Base-by-base conservation (phyloP, 2,329 filamentous ascomycete species). In the Trichophyton simii region DNA sequence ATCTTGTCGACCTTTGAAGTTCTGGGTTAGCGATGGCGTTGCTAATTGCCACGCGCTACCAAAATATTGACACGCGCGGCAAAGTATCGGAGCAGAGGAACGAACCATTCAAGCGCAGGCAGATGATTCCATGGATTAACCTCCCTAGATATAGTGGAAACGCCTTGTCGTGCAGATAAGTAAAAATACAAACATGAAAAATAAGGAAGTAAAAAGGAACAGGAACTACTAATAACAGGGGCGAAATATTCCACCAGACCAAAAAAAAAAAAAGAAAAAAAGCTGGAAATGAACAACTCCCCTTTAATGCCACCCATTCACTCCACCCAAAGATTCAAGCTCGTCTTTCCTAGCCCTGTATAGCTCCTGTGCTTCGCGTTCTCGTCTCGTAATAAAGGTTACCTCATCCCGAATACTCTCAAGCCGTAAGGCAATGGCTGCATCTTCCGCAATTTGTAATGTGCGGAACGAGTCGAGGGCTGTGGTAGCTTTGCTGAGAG, bases 311-410 rank as follows among this genome's bases (percentile, higher is more conserved):
- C 54, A 62, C 15, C 73, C 74, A 67, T 76, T 75, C 31, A 74
- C 70, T 1, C 66, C 68, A 9, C 65, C 68, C 66, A 95, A 75
- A 60, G 75, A 77, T 57, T 86, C 83, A 66, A 96, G 73, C 78
- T 97, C 94, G 55, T 91, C 89, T 74, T 83, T 89, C 63, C 85
- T 83, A 65, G 77, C 78, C 67, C 88, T 82, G 72, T 94, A 99
- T 68, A 87, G 72, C 65, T 96, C 91, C 75, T 99, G 94, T 5
- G 90, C 91, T 75, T 96, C 90, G 62, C 91, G 81, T 77, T 97
- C 92, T 65, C 92, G 80, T 67, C 84, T 84, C 67, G 85, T 88
- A 8, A 97, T 82, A 67, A 88, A 89, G 5, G 80, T 82, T 22
- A 96, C 91, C 72, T 96, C 91, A n/a, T 88, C 87, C 58, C 91